Evolutionary conservation across 352 stramenopile genomes (phyloP).

Genomic region (Phytopythium kandeliae): DNA sequence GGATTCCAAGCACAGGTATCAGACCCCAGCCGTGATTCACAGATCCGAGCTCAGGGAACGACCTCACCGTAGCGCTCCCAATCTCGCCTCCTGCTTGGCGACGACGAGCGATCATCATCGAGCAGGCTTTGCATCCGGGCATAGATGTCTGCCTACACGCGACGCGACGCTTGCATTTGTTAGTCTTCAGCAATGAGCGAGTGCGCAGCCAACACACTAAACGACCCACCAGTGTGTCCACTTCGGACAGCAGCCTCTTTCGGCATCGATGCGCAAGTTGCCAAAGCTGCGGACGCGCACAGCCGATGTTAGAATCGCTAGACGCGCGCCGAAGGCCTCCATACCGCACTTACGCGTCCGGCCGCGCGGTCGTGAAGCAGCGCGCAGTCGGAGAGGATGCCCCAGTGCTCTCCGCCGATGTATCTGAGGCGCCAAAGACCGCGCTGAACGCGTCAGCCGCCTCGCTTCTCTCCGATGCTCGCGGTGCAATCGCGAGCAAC

Average conservation of each 20-base stretch:
- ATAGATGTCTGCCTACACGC: conserved; percentile 30
- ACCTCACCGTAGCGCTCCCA: not conserved
- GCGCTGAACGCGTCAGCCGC: not conserved
- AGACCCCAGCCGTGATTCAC: no score
- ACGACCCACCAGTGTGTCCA: conserved; percentile 39
- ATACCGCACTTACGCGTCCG: conserved; percentile 27
- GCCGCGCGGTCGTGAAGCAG: conserved; percentile 43
- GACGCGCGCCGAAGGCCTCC: not conserved
- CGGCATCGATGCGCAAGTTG: conserved; percentile 65
- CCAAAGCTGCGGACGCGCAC: conserved; percentile 34
- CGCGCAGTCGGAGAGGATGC: conserved; percentile 34
- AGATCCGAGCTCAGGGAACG: no score
- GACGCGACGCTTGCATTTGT: not conserved
- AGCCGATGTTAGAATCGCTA: not conserved
- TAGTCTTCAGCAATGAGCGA: not conserved
- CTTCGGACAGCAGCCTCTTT: conserved; percentile 41
- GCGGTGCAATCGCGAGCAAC: no score
- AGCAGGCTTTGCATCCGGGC: conserved; percentile 1
- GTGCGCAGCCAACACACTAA: not conserved
- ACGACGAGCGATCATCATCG: not conserved
- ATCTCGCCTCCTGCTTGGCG: not conserved
- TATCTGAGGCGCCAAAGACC: conserved; percentile 29
- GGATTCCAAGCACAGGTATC: not conserved
- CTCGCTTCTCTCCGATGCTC: no score
- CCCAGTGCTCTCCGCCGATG: conserved; percentile 59